Percentiles rank a stretch among this genome's conserved stretches.
Evolutionary conservation across 1,139 yeast genomes (phyloP).

Genomic region (Casaregolazyma suthepensis): DNA sequence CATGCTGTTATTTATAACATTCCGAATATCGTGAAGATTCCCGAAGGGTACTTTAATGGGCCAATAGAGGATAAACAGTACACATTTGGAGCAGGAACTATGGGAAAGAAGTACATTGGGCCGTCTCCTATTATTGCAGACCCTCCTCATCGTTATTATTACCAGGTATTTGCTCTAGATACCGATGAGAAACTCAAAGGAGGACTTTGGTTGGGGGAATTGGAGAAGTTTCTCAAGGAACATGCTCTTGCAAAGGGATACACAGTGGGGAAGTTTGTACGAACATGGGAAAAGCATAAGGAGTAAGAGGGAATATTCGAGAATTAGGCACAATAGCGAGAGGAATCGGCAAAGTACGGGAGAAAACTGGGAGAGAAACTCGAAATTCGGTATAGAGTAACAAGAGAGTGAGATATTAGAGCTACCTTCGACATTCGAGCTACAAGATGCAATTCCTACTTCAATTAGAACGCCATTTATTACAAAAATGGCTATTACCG

Average conservation of each 20-base stretch:
- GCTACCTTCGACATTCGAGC: too few species aligned
- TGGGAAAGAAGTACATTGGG: conserved; percentile 18
- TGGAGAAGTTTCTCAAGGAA: conserved; percentile 8
- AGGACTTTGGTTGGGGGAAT: conserved; percentile 3
- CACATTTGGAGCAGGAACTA: conserved; percentile 15
- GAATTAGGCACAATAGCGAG: neutral
- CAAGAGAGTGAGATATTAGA: too few species aligned
- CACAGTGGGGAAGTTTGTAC: conserved; percentile 19
- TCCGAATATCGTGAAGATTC: conserved; percentile 5
- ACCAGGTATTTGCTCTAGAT: conserved; percentile 17
- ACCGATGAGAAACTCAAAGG: conserved; percentile 10
- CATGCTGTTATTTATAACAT: conserved; percentile 18
- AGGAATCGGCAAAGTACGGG: too few species aligned
- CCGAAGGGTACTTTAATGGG: conserved; percentile 14
- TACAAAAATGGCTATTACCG: too few species aligned
- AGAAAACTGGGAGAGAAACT: too few species aligned
- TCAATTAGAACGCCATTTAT: too few species aligned
- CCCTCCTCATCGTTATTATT: conserved; percentile 21
- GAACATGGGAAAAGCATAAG: conserved; percentile 13
- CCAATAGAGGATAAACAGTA: conserved; percentile 3
- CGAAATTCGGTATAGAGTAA: too few species aligned
- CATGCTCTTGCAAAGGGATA: conserved; percentile 18
- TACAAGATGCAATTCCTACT: too few species aligned
- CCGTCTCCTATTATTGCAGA: conserved; percentile 20
- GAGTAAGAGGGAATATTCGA: neutral